Base-by-base conservation (phyloP, 75 land plant species). In the Pinus taeda region DNA sequence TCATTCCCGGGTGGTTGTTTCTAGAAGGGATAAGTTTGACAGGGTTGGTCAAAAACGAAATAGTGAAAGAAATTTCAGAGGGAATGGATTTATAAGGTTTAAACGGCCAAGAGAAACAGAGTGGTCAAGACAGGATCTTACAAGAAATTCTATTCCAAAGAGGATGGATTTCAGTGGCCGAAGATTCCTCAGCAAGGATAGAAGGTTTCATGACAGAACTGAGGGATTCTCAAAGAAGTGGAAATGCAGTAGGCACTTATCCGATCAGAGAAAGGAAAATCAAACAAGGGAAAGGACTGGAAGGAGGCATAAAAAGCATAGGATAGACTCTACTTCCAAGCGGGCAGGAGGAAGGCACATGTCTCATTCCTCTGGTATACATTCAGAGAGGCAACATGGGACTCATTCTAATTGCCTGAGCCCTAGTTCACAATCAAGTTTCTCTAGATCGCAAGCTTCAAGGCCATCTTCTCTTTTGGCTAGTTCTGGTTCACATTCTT, bases 401-500 rank as follows among this genome's bases (percentile, higher is more conserved):
- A 26, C 60, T 26, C 72, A 57, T 49, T 78, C 79, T 33, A 69
- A 42, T 57, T 56, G 59, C 20, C 9, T 57, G 6, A 53, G 7
- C 22, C 70, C 79, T 78, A 15, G 20, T 70, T 78, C 71, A 67
- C 21, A 37, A 15, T 67, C 71, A 36, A 67, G 45, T 18, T 37
- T 67, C 36, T 37, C 49, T 42, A 67, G 45, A 67, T 67, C 79
- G 24, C 59, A 14, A 15, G 29, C 74, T 78, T 57, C 17, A 21
- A 56, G 29, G 30, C 29, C 56, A 22, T 9, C 18, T 56, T 82
- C 71, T 60, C 24, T 79, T 45, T 55, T 36, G 75, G 60, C 84
- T 15, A 65, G 76, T 61, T 81, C 78, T 36, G 78, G 57, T 18
- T 81, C 89, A 8, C 59, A 11, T 73, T 87, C 86, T 33, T n/a